These are phyloP conservation scores for Halocafeteria seosinensis DNA, from an alignment of 108 stramenopile genomes.

Conservation along the genomic window DNA sequence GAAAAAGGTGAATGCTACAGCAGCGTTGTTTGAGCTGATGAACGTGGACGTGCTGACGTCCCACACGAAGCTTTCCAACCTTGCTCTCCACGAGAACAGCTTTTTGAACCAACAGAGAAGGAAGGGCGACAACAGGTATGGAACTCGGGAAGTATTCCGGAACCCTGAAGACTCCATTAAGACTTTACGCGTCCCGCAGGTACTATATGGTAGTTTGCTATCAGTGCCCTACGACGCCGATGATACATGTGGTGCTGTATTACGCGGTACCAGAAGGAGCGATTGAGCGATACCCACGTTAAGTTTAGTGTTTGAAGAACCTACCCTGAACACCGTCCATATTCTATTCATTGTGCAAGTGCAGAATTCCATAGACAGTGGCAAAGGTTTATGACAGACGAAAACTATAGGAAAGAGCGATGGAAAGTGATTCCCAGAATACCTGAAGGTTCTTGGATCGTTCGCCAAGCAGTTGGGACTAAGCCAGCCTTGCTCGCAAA, in stretches of 20 bases:
- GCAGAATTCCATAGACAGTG: background rate
- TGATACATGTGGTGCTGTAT: constrained; percentile 5
- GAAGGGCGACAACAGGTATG: background rate
- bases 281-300: background rate
- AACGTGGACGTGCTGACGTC: no score
- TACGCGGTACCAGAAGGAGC: constrained; percentile 7
- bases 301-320: no score
- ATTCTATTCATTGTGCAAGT: background rate
- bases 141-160: no score
- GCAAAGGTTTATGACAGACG: background rate
- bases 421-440: constrained; percentile 41
- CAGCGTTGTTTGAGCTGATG: no score
- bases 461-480: constrained; percentile 24
- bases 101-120: background rate
- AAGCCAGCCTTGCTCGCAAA: constrained; percentile 37
- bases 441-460: constrained; percentile 33
- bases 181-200: no score
- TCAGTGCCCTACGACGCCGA: background rate
- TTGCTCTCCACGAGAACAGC: background rate
- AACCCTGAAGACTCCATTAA: no score
- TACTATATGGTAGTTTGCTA: constrained; percentile 9
- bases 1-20: no score
- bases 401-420: constrained; percentile 19
- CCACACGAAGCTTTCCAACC: no score
- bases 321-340: no score